Percentiles rank a stretch among this genome's conserved stretches.
These are phyloP conservation scores for Choanephora cucurbitarum DNA, from an alignment of 371 early-diverging fungal species.

Conservation along the genomic window DNA sequence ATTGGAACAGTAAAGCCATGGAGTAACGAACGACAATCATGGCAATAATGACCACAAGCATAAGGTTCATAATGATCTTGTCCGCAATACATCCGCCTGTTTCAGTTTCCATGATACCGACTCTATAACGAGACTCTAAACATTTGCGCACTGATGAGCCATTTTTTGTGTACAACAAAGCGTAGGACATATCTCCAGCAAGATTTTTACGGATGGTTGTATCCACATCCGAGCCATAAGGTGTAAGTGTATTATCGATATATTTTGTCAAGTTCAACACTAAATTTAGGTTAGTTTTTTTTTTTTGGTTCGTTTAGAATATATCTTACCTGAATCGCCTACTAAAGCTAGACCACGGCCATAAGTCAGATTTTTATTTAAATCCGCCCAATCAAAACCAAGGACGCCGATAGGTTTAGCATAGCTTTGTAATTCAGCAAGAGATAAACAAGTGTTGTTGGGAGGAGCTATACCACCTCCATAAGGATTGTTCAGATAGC, in stretches of 20 bases:
- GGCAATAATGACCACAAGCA: conserved; percentile 48
- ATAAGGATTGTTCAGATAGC: conserved; percentile 48
- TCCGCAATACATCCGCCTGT: conserved; percentile 61
- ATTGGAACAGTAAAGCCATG: conserved; percentile 64
- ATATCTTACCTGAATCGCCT: conserved; percentile 52
- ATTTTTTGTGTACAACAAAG: conserved; percentile 32
- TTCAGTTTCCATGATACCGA: conserved; percentile 54
- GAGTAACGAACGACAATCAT: conserved; percentile 55
- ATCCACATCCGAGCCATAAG: conserved; percentile 26
- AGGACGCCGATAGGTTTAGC: conserved; percentile 23
- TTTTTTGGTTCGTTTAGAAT: background rate
- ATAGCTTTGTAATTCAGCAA: conserved; percentile 30
- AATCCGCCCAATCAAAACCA: conserved; percentile 49
- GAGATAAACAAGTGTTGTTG: conserved; percentile 37
- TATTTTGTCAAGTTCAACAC: conserved; percentile 42
- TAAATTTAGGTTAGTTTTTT: conserved; percentile 5
- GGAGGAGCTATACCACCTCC: conserved; percentile 34
- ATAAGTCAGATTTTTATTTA: conserved; percentile 24
- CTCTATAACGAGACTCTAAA: conserved; percentile 42
- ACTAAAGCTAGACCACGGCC: conserved; percentile 41
- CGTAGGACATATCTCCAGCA: conserved; percentile 50
- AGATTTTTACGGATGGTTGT: conserved; percentile 30
- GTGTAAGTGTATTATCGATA: conserved; percentile 8
- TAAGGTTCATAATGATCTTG: conserved; percentile 47
- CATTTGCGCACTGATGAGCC: conserved; percentile 46